Evolutionary conservation across 306 rosid genomes (phyloP).

Genomic region (Hippophae gyantsensis): DNA sequence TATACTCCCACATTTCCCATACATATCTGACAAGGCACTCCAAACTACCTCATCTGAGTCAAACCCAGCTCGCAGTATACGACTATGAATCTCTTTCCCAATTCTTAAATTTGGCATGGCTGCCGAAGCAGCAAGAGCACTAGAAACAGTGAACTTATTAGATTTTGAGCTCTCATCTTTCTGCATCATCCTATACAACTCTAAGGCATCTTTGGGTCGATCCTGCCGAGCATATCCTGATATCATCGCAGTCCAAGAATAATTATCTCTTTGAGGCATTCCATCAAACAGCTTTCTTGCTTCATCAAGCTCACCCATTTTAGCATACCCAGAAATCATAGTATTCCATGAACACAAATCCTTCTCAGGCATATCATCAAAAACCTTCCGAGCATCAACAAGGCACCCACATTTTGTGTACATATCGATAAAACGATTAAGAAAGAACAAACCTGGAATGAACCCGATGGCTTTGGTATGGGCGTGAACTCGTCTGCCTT

Average conservation of each 20-base stretch:
- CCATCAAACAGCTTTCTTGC: conserved; percentile 52
- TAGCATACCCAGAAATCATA: conserved; percentile 51
- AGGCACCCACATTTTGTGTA: conserved; percentile 52
- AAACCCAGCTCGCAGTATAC: conserved; percentile 35
- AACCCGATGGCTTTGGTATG: conserved; percentile 48
- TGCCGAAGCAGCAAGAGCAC: conserved; percentile 52
- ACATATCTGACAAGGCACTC: conserved; percentile 54
- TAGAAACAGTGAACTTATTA: conserved; percentile 40
- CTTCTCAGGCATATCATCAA: conserved; percentile 44
- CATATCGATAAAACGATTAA: conserved; percentile 39
- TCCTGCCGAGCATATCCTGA: conserved; percentile 39
- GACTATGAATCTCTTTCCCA: conserved; percentile 69
- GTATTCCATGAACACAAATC: conserved; percentile 74
- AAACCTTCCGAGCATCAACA: conserved; percentile 38
- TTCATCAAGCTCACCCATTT: conserved; percentile 29
- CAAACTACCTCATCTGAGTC: conserved; percentile 55
- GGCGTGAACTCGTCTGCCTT: conserved; percentile 41
- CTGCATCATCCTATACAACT: conserved; percentile 50
- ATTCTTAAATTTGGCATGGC: conserved; percentile 30
- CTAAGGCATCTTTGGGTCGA: conserved; percentile 40
- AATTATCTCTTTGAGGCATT: conserved; percentile 55
- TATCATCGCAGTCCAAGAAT: conserved; percentile 53
- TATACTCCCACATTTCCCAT: conserved; percentile 63
- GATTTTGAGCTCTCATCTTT: conserved; percentile 28
- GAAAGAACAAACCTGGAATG: conserved; percentile 33